A percentile compares a stretch with the other conserved stretches of the same genome.
These are phyloP conservation scores for Tuber brumale DNA, from an alignment of 495 filamentous ascomycete species.

Conservation along the genomic window DNA sequence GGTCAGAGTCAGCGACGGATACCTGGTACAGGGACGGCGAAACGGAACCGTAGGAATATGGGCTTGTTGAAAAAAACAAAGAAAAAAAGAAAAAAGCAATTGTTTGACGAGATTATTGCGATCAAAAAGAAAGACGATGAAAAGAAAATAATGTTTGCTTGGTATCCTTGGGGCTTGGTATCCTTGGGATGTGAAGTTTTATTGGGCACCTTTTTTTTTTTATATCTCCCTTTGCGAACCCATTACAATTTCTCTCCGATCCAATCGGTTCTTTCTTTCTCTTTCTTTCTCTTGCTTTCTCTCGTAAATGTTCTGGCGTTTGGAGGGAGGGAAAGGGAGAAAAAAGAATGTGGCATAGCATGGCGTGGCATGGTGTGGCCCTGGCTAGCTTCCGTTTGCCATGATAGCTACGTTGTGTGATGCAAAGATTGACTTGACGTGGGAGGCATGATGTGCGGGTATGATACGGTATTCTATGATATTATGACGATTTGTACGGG, in stretches of 20 bases:
- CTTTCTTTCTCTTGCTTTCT: neutral
- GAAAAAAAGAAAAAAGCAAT: neutral
- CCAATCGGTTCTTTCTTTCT: neutral
- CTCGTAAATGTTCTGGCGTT: neutral
- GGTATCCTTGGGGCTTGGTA: neutral
- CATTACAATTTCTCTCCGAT: neutral
- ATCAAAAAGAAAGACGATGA: neutral
- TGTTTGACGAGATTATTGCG: neutral
- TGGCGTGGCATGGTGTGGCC: neutral
- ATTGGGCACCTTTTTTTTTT: neutral
- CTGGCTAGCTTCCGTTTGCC: neutral
- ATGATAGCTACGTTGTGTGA: neutral
- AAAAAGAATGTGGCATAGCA: neutral
- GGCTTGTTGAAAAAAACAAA: slow-evolving; percentile 58
- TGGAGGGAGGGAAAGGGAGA: neutral
- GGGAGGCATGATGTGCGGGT: neutral
- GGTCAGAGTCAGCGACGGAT: slow-evolving; percentile 89
- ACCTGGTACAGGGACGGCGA: slow-evolving; percentile 79
- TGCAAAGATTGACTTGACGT: neutral
- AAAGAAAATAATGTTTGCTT: neutral
- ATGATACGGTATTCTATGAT: neutral
- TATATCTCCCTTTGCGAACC: neutral
- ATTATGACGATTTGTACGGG: slow-evolving; percentile 1
- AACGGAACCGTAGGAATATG: slow-evolving; percentile 88
- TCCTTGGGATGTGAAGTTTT: neutral